Conservation (phyloP, 2,329 filamentous ascomycete genomes). For the Hortaea werneckii region DNA sequence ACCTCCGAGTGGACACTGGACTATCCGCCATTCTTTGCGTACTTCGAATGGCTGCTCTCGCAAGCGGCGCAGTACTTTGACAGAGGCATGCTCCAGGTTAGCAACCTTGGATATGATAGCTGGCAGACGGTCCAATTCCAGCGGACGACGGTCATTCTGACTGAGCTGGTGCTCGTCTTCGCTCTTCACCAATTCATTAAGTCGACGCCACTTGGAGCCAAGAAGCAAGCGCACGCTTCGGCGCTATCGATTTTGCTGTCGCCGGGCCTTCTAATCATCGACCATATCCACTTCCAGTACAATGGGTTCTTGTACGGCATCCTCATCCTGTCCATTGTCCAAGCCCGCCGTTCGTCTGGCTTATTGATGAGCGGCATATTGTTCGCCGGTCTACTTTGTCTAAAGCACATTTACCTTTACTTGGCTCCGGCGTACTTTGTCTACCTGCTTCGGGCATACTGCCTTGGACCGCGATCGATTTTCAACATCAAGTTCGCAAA, state of each 20-base stretch:
- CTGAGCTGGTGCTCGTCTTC: slow-evolving; percentile 74
- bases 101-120: slow-evolving; percentile 75
- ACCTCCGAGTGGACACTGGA: slow-evolving; percentile 99
- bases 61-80: slow-evolving; percentile 69
- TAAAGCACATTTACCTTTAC: slow-evolving; percentile 98
- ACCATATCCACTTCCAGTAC: slow-evolving; percentile 98
- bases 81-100: slow-evolving; percentile 68
- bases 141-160: slow-evolving; percentile 72
- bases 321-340: slow-evolving; percentile 72
- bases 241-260: slow-evolving; percentile 85
- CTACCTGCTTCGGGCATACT: slow-evolving; percentile 81
- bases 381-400: slow-evolving; percentile 77
- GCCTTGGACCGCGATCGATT: slow-evolving; percentile 65
- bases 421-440: slow-evolving; percentile 93
- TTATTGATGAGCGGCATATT: slow-evolving; percentile 68
- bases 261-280: slow-evolving; percentile 88
- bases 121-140: slow-evolving; percentile 95
- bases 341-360: slow-evolving; percentile 65
- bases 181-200: slow-evolving; percentile 74
- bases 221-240: slow-evolving; percentile 69
- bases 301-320: slow-evolving; percentile 95
- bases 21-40: slow-evolving; percentile 96
- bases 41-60: slow-evolving; percentile 88
- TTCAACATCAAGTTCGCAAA: slow-evolving; percentile 70
- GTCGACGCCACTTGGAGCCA: slow-evolving; percentile 54